Base-by-base conservation (phyloP, 2,329 filamentous ascomycete genomes). In the Sclerotinia borealis region DNA sequence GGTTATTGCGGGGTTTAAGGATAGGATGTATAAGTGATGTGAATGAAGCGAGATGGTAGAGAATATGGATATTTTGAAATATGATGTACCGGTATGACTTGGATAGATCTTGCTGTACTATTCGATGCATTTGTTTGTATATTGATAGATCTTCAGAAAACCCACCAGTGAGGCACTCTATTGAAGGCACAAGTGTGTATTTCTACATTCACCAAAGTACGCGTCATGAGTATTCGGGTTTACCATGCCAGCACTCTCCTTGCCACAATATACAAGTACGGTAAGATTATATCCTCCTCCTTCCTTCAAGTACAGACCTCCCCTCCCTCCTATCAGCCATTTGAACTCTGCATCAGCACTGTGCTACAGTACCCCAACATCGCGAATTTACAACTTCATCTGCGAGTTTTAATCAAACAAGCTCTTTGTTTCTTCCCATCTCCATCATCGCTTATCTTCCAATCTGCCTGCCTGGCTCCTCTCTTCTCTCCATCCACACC, bases 1-100 rank as follows among this genome's bases (percentile, higher is more conserved):
- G 65, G 74, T 79, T 29, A 70, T 78, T 62, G 71, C 65, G 10
- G 73, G 72, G 0, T 75, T 73, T 45, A 69, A 54, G 39, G 73
- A 75, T 65, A 59, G 70, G 27, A 70, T 60, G 37, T 74, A 75
- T 63, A 71, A 72, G 3, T 59, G 27, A 71, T 72, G 3, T 59
- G 27, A 27, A 31, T 0, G 25, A 43, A 1, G 1, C 1, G 19
- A 0, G 3, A 34, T 31, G 4, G 11, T 10, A 9, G 37, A 34
- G 17, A 8, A 19, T 25, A 25, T 0, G 19, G 15, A 25, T 9
- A 2, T 25, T 25, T 31, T 45, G 15, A 54, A 27, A 27, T n/a
- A 19, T 52, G 4, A 39, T n/a, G n/a, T n/a, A n/a, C n/a, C n/a
- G n/a, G 9, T 10, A 39, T 19, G 34, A 19, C 3, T 3, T 7